Evolutionary conservation across 768 basidiomycete genomes (phyloP), one percentile per base, ranked within the genome.

Genomic region (Russula foetens): DNA sequence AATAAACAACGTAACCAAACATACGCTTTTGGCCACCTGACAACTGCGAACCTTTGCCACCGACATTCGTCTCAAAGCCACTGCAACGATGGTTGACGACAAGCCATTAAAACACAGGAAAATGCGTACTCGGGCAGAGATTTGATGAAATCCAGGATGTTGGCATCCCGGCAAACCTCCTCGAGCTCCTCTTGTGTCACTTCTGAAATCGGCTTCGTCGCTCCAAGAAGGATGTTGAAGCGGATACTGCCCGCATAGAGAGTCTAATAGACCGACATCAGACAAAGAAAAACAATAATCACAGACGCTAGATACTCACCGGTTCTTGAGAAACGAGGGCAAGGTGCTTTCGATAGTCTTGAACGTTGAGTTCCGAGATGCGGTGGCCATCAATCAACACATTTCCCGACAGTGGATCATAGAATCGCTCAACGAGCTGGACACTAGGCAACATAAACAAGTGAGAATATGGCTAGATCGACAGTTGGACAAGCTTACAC

Each of bases 301-400:
- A n/a, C n/a, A n/a, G n/a, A n/a, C 39, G 60, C 64, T 66, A 12
- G 21, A 41, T 63, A 59, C 63, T 60, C 12, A 62, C 45, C n/a
- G 88, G 88, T 61, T 90, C 88, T 70, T 97, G 93, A 53, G 92
- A 94, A n/a, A 97, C 93, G 31, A 96, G 76, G 0, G 91, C 86
- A 35, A 96, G 79, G 33, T 91, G 80, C 69, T 90, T 86, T 59
- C 94, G 82, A 76, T 93, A 97, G 48, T 88, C 87, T 67, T 91
- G 86, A 38, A 92, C 74, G 62, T 92, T 92, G 56, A 90, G 78
- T 8, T 87, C 83, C 9, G 79, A 77, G 68, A 94, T 85, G 56
- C 81, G 78, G 68, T 86, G 77, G 49, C 79, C 84, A 62, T 94
- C 91, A 48, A 93, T 76, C 0, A 31, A 33, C 57, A 91, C 74